Base-by-base conservation (phyloP, 176 grass and related monocot species). In the Triticum timopheevii region DNA sequence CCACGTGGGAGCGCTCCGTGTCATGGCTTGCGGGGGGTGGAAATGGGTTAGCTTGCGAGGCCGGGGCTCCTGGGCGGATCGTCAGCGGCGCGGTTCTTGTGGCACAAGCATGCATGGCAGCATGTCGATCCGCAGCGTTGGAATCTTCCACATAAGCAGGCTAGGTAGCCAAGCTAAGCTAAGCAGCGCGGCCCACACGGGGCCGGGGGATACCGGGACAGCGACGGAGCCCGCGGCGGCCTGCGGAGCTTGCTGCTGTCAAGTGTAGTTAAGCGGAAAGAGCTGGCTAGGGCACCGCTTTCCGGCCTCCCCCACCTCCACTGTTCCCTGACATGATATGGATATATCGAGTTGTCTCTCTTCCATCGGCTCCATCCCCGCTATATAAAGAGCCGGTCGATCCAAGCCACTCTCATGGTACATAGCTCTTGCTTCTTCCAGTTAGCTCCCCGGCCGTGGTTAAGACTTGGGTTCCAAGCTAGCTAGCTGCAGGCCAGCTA, bases 101-200 rank as follows among this genome's bases (percentile, higher is more conserved):
- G 89, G 7, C 30, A 86, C 79, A 90, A 72, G 83, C 88, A 86
- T 82, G 67, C 88, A 86, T 82, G 67, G 42, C 69, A 44, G 69
- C 69, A 67, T 58, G 61, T 58, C 77, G 7, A 78, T 30, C 36
- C 1, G 75, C 16, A 4, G 74, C 31, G n/a, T 52, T 33, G 25
- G 85, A 88, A 91, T 85, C 81, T 88, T 69, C 85, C 85, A 88
- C 89, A 70, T 76, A 74, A 25, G 36, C 10, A 63, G 42, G 35
- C 58, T 3, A 19, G 70, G 28, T 23, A 67, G 40, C 35, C 27
- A 8, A 72, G 66, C 17, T 19, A 54, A 54, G 45, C 10, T 13
- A 15, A 49, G 45, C 45, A 49, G 45, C 45, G 15, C 13, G 31
- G 31, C 22, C 78, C 39, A 33, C 34, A 3, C 33, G 39, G 65